Evolutionary conservation across 371 early-diverging fungal species (phyloP).

Genomic region (Chytridium lagenaria): DNA sequence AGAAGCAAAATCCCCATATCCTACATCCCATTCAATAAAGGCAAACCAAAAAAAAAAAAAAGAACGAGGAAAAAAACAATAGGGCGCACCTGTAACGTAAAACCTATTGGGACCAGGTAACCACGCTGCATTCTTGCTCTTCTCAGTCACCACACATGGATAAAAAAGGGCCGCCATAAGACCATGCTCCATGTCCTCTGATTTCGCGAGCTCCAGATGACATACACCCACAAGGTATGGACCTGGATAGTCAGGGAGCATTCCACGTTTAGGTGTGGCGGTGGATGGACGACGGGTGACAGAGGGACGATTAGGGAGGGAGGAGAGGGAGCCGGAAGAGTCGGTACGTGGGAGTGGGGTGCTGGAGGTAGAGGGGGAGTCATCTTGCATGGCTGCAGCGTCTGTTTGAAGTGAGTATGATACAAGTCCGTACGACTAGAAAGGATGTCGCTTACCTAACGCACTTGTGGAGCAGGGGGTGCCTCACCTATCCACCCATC

Average conservation of each 20-base stretch:
- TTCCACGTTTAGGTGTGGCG: neutral
- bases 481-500: no score
- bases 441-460: no score
- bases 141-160: neutral
- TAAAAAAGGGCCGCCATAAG: conserved; percentile 23
- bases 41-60: neutral
- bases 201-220: neutral
- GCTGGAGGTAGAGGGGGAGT: neutral
- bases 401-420: no score
- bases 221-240: neutral
- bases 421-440: no score
- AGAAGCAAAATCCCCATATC: neutral
- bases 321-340: neutral
- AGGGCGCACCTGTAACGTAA: conserved; percentile 1
- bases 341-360: neutral
- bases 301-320: neutral
- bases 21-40: neutral
- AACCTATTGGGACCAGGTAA: conserved; percentile 23
- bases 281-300: neutral
- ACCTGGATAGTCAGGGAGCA: conserved; percentile 2
- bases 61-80: neutral
- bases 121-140: conserved; percentile 19
- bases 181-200: conserved; percentile 1
- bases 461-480: no score
- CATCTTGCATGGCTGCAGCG: no score